phyloP scores from a whole-genome alignment of 176 grass and related monocot genomes.

The Carex scoparia region DNA sequence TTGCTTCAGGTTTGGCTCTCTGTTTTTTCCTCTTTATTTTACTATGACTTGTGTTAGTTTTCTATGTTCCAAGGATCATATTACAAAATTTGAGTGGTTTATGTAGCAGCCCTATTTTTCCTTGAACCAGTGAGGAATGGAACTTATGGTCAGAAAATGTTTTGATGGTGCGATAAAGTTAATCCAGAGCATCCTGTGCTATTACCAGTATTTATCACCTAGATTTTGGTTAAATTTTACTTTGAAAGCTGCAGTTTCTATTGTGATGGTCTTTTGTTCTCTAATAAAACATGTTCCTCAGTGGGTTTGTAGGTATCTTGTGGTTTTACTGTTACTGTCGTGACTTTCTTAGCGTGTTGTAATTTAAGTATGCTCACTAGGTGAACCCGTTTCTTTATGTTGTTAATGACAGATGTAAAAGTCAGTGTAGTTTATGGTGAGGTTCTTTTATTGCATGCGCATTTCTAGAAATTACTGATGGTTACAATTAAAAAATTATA shows the following conservation, averaged over 20 bases:
- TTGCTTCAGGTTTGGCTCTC: conserved; percentile 29
- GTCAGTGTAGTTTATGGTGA: neutral
- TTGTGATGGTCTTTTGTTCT: neutral
- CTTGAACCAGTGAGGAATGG: neutral
- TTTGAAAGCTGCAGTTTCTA: neutral
- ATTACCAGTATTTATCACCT: neutral
- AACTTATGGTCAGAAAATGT: neutral
- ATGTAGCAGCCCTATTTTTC: neutral
- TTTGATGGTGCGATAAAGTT: neutral
- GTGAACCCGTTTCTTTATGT: neutral
- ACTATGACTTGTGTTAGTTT: neutral
- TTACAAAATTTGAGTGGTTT: neutral
- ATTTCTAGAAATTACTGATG: neutral
- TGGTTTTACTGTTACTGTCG: neutral
- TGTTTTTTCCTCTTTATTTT: neutral
- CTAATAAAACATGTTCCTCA: neutral
- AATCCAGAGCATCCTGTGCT: neutral
- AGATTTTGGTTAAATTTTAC: neutral
- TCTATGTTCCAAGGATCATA: neutral
- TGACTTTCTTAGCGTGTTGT: neutral
- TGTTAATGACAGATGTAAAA: neutral
- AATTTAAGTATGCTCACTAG: neutral
- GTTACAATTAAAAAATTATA: neutral
- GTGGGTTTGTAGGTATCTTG: neutral
- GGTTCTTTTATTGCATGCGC: neutral